These are phyloP conservation scores for Boletellus deceptivus DNA, from an alignment of 1,284 basidiomycete genomes.

Conservation along the genomic window DNA sequence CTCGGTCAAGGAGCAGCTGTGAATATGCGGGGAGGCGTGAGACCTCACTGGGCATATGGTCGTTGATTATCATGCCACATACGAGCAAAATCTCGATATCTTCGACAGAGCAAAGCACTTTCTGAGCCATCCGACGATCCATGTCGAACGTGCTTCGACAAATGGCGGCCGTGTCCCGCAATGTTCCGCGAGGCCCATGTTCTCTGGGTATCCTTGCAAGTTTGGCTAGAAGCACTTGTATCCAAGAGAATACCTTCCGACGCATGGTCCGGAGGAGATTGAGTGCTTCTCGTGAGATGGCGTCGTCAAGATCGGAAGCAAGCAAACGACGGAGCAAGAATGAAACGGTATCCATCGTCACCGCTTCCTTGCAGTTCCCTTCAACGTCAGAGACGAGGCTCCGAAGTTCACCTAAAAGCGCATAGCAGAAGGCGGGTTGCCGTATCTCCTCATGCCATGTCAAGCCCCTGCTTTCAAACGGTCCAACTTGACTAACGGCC, in stretches of 20 bases:
- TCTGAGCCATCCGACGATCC: constrained; percentile 16
- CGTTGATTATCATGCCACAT: constrained; percentile 31
- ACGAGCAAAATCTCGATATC: constrained; percentile 35
- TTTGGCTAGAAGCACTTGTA: constrained; percentile 22
- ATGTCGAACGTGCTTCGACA: constrained; percentile 45
- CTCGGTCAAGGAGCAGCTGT: neutral
- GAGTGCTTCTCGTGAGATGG: neutral
- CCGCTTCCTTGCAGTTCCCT: constrained; percentile 36
- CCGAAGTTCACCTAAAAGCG: neutral
- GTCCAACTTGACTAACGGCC: neutral
- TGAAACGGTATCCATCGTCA: constrained; percentile 12
- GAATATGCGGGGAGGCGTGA: neutral
- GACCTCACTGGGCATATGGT: neutral
- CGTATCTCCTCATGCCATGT: neutral
- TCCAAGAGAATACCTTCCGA: constrained; percentile 36
- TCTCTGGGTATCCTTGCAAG: constrained; percentile 23
- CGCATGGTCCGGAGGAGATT: constrained; percentile 34
- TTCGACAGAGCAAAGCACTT: constrained; percentile 19
- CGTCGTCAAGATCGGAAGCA: neutral
- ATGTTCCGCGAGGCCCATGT: constrained; percentile 22
- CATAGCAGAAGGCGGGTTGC: neutral
- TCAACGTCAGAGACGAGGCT: constrained; percentile 23
- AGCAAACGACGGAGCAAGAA: constrained; percentile 10
- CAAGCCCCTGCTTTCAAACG: neutral
- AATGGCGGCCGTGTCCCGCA: constrained; percentile 37